Conservation (phyloP, 768 basidiomycete species). For the Mycena galopus region DNA sequence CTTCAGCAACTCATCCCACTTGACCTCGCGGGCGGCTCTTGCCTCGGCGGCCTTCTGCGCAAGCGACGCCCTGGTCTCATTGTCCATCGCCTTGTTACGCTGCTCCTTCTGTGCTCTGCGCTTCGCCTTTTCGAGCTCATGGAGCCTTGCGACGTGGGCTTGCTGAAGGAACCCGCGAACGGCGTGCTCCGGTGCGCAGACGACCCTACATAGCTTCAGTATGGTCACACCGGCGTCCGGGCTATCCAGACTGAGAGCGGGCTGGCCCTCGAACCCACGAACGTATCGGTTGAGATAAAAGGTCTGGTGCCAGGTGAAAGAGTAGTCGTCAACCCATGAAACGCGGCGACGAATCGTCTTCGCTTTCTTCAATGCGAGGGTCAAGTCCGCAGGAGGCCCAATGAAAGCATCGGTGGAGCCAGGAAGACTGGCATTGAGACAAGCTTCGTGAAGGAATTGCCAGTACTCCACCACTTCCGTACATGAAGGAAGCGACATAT, state of each 20-base stretch:
- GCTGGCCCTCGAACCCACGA: slow-evolving; percentile 54
- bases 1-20: slow-evolving; percentile 73
- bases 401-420: slow-evolving; percentile 26
- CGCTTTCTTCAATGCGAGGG: slow-evolving; percentile 20
- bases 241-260: slow-evolving; percentile 60
- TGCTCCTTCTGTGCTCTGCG: slow-evolving; percentile 50
- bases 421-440: slow-evolving; percentile 40
- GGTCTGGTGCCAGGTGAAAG: slow-evolving; percentile 76
- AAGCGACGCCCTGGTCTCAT: slow-evolving; percentile 64
- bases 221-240: slow-evolving; percentile 57
- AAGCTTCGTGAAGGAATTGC: slow-evolving; percentile 65
- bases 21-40: slow-evolving; percentile 66
- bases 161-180: slow-evolving; percentile 60
- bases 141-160: slow-evolving; percentile 53
- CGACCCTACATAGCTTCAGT: slow-evolving; percentile 63
- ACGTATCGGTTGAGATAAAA: slow-evolving; percentile 71
- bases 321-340: slow-evolving; percentile 74
- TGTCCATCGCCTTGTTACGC: slow-evolving; percentile 51
- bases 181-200: slow-evolving; percentile 66
- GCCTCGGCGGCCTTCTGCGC: slow-evolving; percentile 77
- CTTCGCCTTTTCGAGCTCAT: slow-evolving; percentile 59
- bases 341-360: slow-evolving; percentile 65
- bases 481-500: slow-evolving; percentile 55
- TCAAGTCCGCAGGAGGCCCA: slow-evolving; percentile 25
- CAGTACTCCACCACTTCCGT: slow-evolving; percentile 66